A percentile compares a stretch with the other conserved stretches of the same genome.
These are phyloP conservation scores for Syncephalis plumigaleata DNA, from an alignment of 371 early-diverging fungal genomes.

Conservation along the genomic window DNA sequence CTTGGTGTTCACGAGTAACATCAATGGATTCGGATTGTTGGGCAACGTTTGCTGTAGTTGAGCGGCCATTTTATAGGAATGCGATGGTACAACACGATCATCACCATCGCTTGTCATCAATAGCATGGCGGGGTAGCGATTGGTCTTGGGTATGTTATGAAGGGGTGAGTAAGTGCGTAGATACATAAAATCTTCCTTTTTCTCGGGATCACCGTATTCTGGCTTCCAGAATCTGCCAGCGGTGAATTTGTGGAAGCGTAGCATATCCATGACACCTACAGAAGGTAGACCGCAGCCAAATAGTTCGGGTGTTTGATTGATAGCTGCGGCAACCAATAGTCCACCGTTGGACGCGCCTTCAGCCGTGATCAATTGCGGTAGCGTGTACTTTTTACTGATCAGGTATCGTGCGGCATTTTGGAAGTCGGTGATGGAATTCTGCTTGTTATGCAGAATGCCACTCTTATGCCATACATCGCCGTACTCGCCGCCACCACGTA, in stretches of 20 bases:
- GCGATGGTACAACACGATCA: slow-evolving; percentile 25
- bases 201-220: slow-evolving; percentile 30
- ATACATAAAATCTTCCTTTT: slow-evolving; percentile 18
- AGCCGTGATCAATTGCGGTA: slow-evolving; percentile 25
- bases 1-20: slow-evolving; percentile 36
- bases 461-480: slow-evolving; percentile 26
- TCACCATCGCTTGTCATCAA: slow-evolving; percentile 23
- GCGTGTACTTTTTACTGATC: slow-evolving; percentile 18
- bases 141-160: slow-evolving; percentile 27
- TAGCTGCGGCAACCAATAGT: slow-evolving; percentile 19
- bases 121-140: slow-evolving; percentile 24
- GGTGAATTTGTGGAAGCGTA: slow-evolving; percentile 35
- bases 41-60: slow-evolving; percentile 29
- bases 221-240: slow-evolving; percentile 26
- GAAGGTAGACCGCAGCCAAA: slow-evolving; percentile 24
- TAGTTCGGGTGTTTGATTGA: slow-evolving; percentile 25
- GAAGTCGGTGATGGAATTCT: slow-evolving; percentile 27
- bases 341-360: slow-evolving; percentile 60
- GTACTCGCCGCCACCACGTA: slow-evolving; percentile 30
- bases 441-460: slow-evolving; percentile 20
- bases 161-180: slow-evolving; percentile 33
- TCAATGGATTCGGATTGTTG: slow-evolving; percentile 25
- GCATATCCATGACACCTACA: slow-evolving; percentile 33
- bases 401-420: slow-evolving; percentile 22
- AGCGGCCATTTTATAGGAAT: slow-evolving; percentile 39